Percentiles rank a stretch among this genome's conserved stretches.
Evolutionary conservation across 148 eudicot species (phyloP).

Genomic region (Selenicereus undatus): DNA sequence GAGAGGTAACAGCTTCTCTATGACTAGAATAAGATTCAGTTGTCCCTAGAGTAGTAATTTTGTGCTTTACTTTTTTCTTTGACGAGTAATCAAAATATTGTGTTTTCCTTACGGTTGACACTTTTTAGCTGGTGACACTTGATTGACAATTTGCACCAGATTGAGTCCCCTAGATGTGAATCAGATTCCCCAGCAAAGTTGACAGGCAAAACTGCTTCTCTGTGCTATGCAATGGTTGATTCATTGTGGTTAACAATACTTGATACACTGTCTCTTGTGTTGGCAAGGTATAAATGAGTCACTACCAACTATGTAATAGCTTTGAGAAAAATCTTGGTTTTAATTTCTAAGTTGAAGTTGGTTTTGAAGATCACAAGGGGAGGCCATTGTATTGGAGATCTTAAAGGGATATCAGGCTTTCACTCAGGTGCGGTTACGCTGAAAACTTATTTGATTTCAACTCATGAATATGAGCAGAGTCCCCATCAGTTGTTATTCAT

Average conservation of each 20-base stretch:
- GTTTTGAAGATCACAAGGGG: slow-evolving; percentile 83
- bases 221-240: slow-evolving; percentile 88
- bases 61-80: not conserved
- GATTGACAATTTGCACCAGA: slow-evolving; percentile 44
- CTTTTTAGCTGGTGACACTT: not conserved
- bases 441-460: not conserved
- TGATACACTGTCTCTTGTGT: slow-evolving; percentile 82
- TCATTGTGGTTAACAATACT: slow-evolving; percentile 90
- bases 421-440: slow-evolving; percentile 62
- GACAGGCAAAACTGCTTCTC: slow-evolving; percentile 73
- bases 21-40: not conserved
- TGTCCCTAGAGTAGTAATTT: slow-evolving; percentile 2
- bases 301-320: slow-evolving; percentile 14
- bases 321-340: slow-evolving; percentile 4
- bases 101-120: too few species aligned
- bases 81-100: too few species aligned
- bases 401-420: slow-evolving; percentile 97
- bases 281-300: slow-evolving; percentile 57
- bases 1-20: slow-evolving; percentile 58
- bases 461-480: not conserved
- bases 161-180: slow-evolving; percentile 91
- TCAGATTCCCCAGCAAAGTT: slow-evolving; percentile 50
- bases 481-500: slow-evolving; percentile 7
- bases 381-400: slow-evolving; percentile 95
- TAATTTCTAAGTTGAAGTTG: slow-evolving; percentile 30